These are phyloP conservation scores for Aureoboletus auriporus DNA, from an alignment of 768 basidiomycete genomes.

Conservation along the genomic window DNA sequence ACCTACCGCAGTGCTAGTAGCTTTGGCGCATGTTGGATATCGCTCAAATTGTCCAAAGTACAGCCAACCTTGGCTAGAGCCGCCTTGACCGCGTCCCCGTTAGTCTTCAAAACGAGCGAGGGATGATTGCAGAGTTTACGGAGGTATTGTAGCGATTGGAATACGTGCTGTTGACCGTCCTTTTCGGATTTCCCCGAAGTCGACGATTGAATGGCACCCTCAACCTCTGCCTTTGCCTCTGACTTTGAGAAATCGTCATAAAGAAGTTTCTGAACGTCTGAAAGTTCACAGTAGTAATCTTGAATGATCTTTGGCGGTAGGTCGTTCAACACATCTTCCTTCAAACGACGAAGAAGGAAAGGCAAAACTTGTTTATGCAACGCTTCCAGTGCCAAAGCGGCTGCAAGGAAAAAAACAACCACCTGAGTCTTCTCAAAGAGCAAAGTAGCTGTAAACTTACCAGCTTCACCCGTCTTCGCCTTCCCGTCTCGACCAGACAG, in stretches of 20 bases:
- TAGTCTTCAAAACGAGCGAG: slow-evolving; percentile 77
- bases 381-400: slow-evolving; percentile 90
- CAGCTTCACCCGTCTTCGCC: slow-evolving; percentile 90
- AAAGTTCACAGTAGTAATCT: slow-evolving; percentile 98
- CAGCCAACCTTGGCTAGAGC: slow-evolving; percentile 56
- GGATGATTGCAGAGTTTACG: slow-evolving; percentile 98
- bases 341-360: slow-evolving; percentile 91
- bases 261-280: slow-evolving; percentile 86
- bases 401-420: slow-evolving; percentile 48
- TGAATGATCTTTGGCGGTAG: slow-evolving; percentile 99
- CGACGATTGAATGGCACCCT: slow-evolving; percentile 56
- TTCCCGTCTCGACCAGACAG: slow-evolving; percentile 93
- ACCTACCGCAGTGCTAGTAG: slow-evolving; percentile 83
- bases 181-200: slow-evolving; percentile 30
- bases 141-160: slow-evolving; percentile 95
- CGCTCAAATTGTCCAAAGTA: slow-evolving; percentile 49
- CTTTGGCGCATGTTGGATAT: slow-evolving; percentile 93
- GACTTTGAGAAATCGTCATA: slow-evolving; percentile 93
- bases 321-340: slow-evolving; percentile 95
- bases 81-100: slow-evolving; percentile 51
- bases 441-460: slow-evolving; percentile 41
- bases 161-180: slow-evolving; percentile 77
- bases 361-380: slow-evolving; percentile 99
- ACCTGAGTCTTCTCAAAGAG: neutral
- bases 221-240: slow-evolving; percentile 58